Base-by-base conservation (phyloP, 2,329 filamentous ascomycete genomes). In the Trichophyton mentagrophytes region DNA sequence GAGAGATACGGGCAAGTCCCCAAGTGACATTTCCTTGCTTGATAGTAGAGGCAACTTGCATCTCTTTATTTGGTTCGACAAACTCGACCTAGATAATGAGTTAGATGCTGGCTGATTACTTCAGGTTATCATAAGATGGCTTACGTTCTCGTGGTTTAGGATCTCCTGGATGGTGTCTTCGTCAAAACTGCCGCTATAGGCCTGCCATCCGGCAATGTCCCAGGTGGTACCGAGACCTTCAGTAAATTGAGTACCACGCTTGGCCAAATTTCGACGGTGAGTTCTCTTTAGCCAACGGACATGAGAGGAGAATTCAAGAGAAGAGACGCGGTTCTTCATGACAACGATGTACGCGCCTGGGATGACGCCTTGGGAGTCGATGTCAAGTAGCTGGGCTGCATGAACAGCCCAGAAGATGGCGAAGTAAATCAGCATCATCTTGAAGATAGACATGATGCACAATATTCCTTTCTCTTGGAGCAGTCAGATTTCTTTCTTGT, bases 1-100 rank as follows among this genome's bases (percentile, higher is more conserved):
- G 68, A 22, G 71, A 74, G 38, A 74, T 69, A 60, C 72, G 66
- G 30, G 67, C 66, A 20, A 75, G 67, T n/a, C 72, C 72, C 70
- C 69, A 75, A 22, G 69, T 67, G 20, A 40, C 15, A 44, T 71
- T 66, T 38, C 61, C 62, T 36, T 60, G 62, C 60, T 68, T 66
- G 22, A 67, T 65, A 30, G 63, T 64, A 7, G n/a, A 30, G 53
- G 22, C 6, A 38, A 58, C 17, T n/a, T 38, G 56, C 27, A 64
- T 49, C 33, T 60, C 38, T 20, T 38, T 27, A 38, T 66, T 57
- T 17, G 25, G 58, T 36, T 65, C 64, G 38, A 66, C 58, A 38
- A 61, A 64, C 8, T 44, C 57, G 25, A 66, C 64, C 64, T 66
- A 47, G 15, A 9, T 51, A 25, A 7, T 57, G 53, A 13, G 11